Conservation (phyloP, 495 filamentous ascomycete species). For the Clohesyomyces aquaticus region DNA sequence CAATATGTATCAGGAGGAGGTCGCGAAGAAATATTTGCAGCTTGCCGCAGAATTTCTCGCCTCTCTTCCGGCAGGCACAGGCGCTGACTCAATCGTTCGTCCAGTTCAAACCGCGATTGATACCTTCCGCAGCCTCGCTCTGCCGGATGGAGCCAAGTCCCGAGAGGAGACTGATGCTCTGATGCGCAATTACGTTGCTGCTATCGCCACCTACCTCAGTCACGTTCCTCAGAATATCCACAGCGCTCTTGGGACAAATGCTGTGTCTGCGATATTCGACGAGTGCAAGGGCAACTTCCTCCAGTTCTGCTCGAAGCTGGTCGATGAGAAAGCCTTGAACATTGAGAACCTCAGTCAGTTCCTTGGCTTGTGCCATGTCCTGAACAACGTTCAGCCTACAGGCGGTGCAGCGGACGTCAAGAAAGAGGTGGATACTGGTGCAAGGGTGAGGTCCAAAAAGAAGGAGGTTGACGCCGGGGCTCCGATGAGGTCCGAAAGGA, state of each 20-base stretch:
- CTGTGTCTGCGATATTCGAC: neutral
- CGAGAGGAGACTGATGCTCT: neutral
- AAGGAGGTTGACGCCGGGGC: too few relatives aligned
- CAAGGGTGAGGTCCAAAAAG: too few relatives aligned
- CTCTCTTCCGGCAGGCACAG: neutral
- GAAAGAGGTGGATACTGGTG: neutral
- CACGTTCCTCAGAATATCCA: neutral
- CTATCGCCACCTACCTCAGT: slow-evolving; percentile 13
- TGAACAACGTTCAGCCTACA: neutral
- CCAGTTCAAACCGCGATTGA: neutral
- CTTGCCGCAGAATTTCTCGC: neutral
- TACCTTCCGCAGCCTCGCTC: neutral
- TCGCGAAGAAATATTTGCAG: neutral
- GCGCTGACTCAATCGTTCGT: neutral
- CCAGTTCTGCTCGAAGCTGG: slow-evolving; percentile 3
- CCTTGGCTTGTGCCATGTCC: slow-evolving; percentile 11
- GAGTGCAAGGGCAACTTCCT: slow-evolving; percentile 10
- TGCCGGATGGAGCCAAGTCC: neutral
- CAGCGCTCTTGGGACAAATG: neutral
- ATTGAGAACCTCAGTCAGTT: slow-evolving; percentile 11
- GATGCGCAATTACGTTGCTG: neutral
- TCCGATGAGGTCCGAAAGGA: too few relatives aligned
- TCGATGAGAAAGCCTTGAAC: neutral
- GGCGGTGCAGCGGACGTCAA: neutral
- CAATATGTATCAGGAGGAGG: neutral